Evolutionary conservation across 148 eudicot genomes (phyloP), one percentile per base, ranked within the genome.

Genomic region (Agrostemma githago): DNA sequence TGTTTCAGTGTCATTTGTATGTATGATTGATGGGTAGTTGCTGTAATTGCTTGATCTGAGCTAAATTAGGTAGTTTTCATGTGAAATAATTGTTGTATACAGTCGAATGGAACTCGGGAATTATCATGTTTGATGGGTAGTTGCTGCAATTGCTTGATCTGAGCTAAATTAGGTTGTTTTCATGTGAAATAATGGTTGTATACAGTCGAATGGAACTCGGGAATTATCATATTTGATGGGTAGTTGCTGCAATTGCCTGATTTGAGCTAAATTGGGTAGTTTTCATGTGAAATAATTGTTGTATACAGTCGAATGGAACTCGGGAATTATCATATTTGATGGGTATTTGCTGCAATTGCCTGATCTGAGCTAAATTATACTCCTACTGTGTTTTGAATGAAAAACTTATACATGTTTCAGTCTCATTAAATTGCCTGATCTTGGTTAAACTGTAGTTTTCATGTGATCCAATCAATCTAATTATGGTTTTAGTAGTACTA

Each of bases 71-170:
- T 48, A 48, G 53, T 48, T 48, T 48, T 48, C 53, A 48, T 48
- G 1, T 48, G 53, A 44, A 15, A 11, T 26, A 26, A 26, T 26
- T 1, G 34, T 26, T 12, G 11, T 48, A 48, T 48, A 48, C 53
- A 12, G 11, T 48, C 51, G 11, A 48, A 7, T 48, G 53, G 53
- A 10, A 48, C 53, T 48, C 53, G 1, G 53, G 11, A 48, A 48
- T 2, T 48, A 10, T 48, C 53, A 48, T 48, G 53, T 48, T 48
- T 48, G 9, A 48, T 48, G 53, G 71, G 54, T 17, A 20, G 56
- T 67, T 67, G 71, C 12, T 62, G 66, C 68, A 68, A 12, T 75
- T 66, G 39, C 11, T 40, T 75, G 77, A 75, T 75, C 77, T 51
- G 56, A 11, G 15, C 15, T 51, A 11, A 51, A 51, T 15, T 11